Evolutionary conservation across 768 basidiomycete species (phyloP).

Genomic region (Tulasnella sp.): DNA sequence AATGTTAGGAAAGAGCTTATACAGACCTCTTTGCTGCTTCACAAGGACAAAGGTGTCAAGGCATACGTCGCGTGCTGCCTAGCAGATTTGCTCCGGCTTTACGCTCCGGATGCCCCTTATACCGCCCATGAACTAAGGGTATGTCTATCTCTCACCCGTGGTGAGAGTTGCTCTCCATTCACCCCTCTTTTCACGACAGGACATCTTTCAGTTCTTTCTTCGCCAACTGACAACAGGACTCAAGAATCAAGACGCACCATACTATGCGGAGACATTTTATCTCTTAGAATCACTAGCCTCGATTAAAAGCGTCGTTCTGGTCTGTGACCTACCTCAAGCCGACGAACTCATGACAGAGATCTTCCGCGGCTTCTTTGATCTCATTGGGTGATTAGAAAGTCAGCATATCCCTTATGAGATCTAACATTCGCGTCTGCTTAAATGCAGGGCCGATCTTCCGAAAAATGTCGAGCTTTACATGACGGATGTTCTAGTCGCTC

Average conservation of each 20-base stretch:
- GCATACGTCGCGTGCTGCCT: slow-evolving; percentile 93
- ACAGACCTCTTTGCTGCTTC: slow-evolving; percentile 75
- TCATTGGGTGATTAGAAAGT: slow-evolving; percentile 57
- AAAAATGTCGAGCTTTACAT: slow-evolving; percentile 86
- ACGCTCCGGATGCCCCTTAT: slow-evolving; percentile 97
- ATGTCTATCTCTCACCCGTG: slow-evolving; percentile 29
- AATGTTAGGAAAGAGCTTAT: slow-evolving; percentile 79
- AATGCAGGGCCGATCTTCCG: slow-evolving; percentile 57
- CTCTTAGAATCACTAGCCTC: slow-evolving; percentile 91
- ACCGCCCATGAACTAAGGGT: slow-evolving; percentile 74
- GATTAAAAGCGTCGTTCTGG: slow-evolving; percentile 92
- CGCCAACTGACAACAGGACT: slow-evolving; percentile 77
- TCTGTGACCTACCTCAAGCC: slow-evolving; percentile 85
- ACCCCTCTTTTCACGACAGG: slow-evolving; percentile 47
- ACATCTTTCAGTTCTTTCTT: slow-evolving; percentile 97
- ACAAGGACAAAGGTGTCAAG: slow-evolving; percentile 96
- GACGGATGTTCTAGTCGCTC: slow-evolving; percentile 84
- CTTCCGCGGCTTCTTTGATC: slow-evolving; percentile 80
- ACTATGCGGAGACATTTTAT: slow-evolving; percentile 92
- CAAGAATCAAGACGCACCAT: slow-evolving; percentile 75
- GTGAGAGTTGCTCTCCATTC: not conserved
- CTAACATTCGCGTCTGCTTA: slow-evolving; percentile 31
- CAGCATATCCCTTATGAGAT: slow-evolving; percentile 34
- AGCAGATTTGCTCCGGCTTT: slow-evolving; percentile 89
- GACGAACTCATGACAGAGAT: slow-evolving; percentile 84